Evolutionary conservation across 306 rosid genomes (phyloP).

Genomic region (Psophocarpus tetragonolobus): DNA sequence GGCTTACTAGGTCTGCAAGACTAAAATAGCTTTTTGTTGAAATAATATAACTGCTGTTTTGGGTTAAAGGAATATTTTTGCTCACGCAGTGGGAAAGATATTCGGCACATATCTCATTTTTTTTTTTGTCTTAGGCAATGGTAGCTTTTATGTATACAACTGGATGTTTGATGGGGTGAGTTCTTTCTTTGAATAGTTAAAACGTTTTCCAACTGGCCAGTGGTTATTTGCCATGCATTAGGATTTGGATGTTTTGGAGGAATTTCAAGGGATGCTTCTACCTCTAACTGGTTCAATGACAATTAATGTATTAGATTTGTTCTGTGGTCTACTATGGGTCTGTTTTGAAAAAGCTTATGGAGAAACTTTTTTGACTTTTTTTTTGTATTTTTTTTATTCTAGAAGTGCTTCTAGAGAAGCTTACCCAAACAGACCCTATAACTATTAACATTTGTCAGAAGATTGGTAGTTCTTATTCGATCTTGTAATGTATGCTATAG

Average conservation of each 20-base stretch:
- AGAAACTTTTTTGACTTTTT: no score
- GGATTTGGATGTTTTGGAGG: not conserved
- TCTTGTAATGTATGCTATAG: not conserved
- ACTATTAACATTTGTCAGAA: not conserved
- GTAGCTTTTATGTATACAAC: not conserved
- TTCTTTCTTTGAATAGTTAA: slow-evolving; percentile 11
- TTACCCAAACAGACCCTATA: no score
- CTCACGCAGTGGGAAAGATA: not conserved
- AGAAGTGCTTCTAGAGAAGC: no score
- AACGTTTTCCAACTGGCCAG: not conserved
- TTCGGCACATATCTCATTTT: not conserved
- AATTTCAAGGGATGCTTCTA: slow-evolving; percentile 10
- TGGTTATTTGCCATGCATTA: slow-evolving; percentile 6
- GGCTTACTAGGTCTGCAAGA: slow-evolving; percentile 11
- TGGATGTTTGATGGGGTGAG: slow-evolving; percentile 13
- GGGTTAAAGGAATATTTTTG: not conserved
- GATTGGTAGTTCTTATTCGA: not conserved
- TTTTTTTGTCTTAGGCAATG: slow-evolving; percentile 21
- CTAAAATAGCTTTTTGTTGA: not conserved
- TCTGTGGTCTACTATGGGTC: no score
- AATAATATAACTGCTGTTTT: not conserved
- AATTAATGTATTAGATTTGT: not conserved
- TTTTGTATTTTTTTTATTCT: no score
- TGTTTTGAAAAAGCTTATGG: no score
- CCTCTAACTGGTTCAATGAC: not conserved